Evolutionary conservation across 495 filamentous ascomycete species (phyloP).

Genomic region (Cudoniella acicularis): DNA sequence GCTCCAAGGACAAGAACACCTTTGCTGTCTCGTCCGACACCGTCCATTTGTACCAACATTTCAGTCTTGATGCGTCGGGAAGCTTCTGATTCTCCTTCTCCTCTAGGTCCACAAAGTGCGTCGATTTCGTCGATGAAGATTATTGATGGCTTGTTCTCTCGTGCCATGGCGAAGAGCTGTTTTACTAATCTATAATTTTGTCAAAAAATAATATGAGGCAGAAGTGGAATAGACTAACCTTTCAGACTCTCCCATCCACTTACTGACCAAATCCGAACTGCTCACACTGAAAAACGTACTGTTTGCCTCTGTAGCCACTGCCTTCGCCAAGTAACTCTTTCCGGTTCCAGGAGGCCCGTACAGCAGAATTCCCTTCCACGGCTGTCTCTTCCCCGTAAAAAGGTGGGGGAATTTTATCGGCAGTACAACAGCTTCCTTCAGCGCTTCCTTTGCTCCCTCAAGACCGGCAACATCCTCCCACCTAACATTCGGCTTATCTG

Average conservation of each 20-base stretch:
- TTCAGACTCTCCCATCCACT: slow-evolving; percentile 99
- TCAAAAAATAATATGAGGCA: not conserved
- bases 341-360: slow-evolving; percentile 97
- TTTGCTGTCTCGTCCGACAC: slow-evolving; percentile 89
- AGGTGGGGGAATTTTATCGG: slow-evolving; percentile 98
- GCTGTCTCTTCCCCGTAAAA: slow-evolving; percentile 94
- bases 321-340: slow-evolving; percentile 95
- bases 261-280: slow-evolving; percentile 92
- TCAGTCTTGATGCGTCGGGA: slow-evolving; percentile 98
- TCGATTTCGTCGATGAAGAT: slow-evolving; percentile 99
- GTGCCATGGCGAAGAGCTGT: slow-evolving; percentile 95
- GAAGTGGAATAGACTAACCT: slow-evolving; percentile 49
- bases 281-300: slow-evolving; percentile 99
- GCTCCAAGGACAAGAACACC: slow-evolving; percentile 94
- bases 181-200: slow-evolving; percentile 72
- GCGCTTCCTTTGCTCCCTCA: slow-evolving; percentile 89
- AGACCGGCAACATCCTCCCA: slow-evolving; percentile 99
- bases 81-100: slow-evolving; percentile 96
- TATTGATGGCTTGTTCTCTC: slow-evolving; percentile 96
- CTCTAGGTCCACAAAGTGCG: slow-evolving; percentile 90
- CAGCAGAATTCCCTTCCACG: slow-evolving; percentile 96
- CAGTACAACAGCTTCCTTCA: slow-evolving; percentile 95
- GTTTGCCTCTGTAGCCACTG: slow-evolving; percentile 96
- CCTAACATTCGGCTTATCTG: slow-evolving; percentile 89
- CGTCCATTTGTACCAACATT: slow-evolving; percentile 98